Percentiles rank a stretch among this genome's conserved stretches.
Evolutionary conservation across 805 yeast species (phyloP).

Genomic region (Hyphopichia homilentoma): DNA sequence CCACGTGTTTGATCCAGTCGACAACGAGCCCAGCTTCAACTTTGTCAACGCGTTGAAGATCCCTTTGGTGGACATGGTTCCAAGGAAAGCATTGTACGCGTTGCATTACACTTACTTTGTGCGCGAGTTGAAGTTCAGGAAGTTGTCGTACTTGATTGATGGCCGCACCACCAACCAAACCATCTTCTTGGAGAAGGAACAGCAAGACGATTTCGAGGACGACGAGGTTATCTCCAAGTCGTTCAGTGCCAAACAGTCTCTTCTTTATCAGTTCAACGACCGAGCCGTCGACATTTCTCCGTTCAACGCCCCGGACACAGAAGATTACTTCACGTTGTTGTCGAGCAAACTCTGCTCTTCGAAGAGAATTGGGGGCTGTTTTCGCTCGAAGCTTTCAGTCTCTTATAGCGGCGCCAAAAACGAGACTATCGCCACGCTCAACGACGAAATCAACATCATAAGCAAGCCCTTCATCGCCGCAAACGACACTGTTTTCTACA

Average conservation of each 20-base stretch:
- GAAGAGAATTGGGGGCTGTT: slow-evolving; percentile 59
- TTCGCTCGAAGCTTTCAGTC: slow-evolving; percentile 32
- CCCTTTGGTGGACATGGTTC: slow-evolving; percentile 22
- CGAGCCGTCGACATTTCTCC: slow-evolving; percentile 39
- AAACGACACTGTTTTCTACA: slow-evolving; percentile 57
- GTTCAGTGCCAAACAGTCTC: slow-evolving; percentile 32
- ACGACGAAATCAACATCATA: slow-evolving; percentile 51
- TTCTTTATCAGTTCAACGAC: slow-evolving; percentile 62
- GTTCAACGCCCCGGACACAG: too few species aligned
- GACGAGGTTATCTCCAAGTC: slow-evolving; percentile 14
- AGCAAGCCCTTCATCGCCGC: slow-evolving; percentile 49
- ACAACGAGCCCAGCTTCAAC: slow-evolving; percentile 4
- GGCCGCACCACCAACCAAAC: slow-evolving; percentile 52
- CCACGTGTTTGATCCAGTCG: slow-evolving; percentile 23
- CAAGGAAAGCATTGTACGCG: slow-evolving; percentile 35
- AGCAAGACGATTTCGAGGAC: slow-evolving; percentile 29
- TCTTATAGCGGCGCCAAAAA: slow-evolving; percentile 7
- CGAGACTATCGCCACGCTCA: slow-evolving; percentile 35
- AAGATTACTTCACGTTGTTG: slow-evolving; percentile 25
- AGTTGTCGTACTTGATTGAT: slow-evolving; percentile 53
- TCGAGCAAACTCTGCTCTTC: slow-evolving; percentile 55
- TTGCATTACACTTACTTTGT: slow-evolving; percentile 58
- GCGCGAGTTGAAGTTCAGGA: slow-evolving; percentile 63
- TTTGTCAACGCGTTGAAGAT: slow-evolving; percentile 21
- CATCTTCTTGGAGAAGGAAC: slow-evolving; percentile 48